Percentiles rank a stretch among this genome's conserved stretches.
Evolutionary conservation across 179 eudicot species (phyloP).

Genomic region (Patellifolia procumbens): DNA sequence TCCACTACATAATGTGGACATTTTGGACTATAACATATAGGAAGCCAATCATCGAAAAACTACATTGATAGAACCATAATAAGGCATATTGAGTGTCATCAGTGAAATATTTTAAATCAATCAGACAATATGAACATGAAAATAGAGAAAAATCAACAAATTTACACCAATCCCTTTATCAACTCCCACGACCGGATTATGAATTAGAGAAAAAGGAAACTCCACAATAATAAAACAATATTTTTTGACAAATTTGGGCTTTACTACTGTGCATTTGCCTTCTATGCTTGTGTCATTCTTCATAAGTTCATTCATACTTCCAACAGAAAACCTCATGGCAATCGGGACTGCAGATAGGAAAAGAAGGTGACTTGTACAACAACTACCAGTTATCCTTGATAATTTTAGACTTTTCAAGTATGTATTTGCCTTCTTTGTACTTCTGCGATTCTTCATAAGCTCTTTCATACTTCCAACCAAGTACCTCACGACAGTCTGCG

Average conservation of each 20-base stretch:
- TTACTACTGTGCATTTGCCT: background rate
- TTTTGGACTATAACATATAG: no score
- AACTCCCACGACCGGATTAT: no score
- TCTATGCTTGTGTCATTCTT: background rate
- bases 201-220: background rate
- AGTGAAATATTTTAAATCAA: background rate
- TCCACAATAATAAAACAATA: background rate
- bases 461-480: conserved; percentile 47
- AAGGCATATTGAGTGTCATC: background rate
- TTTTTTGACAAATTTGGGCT: background rate
- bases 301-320: background rate
- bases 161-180: background rate
- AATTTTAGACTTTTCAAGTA: conserved; percentile 40
- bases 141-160: conserved; percentile 2
- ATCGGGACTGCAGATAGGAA: background rate
- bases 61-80: background rate
- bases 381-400: conserved; percentile 37
- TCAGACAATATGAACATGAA: background rate
- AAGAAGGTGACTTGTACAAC: background rate
- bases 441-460: conserved; percentile 47
- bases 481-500: conserved; percentile 37
- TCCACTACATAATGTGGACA: no score
- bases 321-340: background rate
- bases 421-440: conserved; percentile 48
- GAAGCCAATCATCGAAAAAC: no score